Conservation (phyloP, 352 stramenopile species). For the Phytophthora ohioensis region DNA sequence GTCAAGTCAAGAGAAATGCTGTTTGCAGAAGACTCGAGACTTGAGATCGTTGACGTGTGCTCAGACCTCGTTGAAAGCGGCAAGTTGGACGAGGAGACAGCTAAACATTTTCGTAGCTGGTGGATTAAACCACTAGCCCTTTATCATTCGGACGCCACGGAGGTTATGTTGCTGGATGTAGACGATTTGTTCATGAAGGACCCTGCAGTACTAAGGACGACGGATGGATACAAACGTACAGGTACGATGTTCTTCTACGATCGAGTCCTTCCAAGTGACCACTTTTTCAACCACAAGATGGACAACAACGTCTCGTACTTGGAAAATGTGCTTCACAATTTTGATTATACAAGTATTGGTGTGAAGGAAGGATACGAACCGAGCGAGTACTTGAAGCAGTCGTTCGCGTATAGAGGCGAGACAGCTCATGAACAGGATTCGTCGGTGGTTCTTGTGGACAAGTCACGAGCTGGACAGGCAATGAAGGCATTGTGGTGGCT, state of each 20-base stretch:
- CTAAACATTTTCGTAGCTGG: conserved; percentile 54
- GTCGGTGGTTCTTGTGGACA: conserved; percentile 63
- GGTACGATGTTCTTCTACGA: conserved; percentile 82
- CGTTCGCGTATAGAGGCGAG: conserved; percentile 51
- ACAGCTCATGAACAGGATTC: conserved; percentile 65
- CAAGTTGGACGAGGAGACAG: conserved; percentile 11
- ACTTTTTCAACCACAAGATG: conserved; percentile 45
- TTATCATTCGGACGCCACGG: conserved; percentile 49
- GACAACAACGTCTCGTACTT: conserved; percentile 50
- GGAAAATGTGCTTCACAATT: conserved; percentile 42
- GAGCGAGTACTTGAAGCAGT: conserved; percentile 49
- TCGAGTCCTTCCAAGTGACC: conserved; percentile 45
- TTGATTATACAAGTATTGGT: conserved; percentile 58
- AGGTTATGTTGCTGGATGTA: conserved; percentile 68
- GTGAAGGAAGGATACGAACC: conserved; percentile 37
- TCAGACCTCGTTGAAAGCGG: conserved; percentile 29
- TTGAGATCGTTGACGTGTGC: conserved; percentile 62
- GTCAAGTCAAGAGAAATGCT: conserved; percentile 37
- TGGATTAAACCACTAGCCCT: conserved; percentile 72
- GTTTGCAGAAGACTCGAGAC: conserved; percentile 30
- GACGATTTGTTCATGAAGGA: conserved; percentile 60
- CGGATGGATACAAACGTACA: conserved; percentile 47
- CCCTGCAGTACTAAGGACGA: conserved; percentile 46
- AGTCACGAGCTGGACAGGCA: conserved; percentile 34
- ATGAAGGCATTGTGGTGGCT: conserved; percentile 53